Conservation (phyloP, 495 filamentous ascomycete genomes). For the Aspergillus asperescens region DNA sequence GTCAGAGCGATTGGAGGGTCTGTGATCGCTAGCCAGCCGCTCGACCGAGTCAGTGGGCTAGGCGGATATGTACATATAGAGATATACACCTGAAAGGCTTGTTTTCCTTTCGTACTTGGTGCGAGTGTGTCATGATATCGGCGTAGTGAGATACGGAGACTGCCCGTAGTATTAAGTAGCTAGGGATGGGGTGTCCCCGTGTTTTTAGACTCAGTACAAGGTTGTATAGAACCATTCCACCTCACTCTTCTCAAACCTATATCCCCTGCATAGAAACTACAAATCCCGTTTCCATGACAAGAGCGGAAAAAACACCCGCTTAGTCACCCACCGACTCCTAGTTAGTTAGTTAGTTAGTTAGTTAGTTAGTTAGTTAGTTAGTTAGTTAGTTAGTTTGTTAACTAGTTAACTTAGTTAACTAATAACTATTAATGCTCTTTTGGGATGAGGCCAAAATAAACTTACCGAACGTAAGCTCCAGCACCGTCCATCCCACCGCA, state of each 20-base stretch:
- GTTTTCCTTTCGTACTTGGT: constrained; percentile 16
- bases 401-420: no score
- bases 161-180: background rate
- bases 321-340: no score
- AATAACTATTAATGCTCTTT: no score
- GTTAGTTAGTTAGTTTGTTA: no score
- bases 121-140: background rate
- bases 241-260: no score
- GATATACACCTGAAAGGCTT: constrained; percentile 38
- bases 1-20: constrained; percentile 7
- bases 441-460: background rate
- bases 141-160: background rate
- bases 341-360: no score
- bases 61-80: constrained; percentile 42
- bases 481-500: background rate
- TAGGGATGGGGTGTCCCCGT: background rate
- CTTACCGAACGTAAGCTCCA: background rate
- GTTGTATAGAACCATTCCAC: no score
- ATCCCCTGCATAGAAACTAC: no score
- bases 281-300: no score
- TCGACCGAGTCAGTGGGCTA: background rate
- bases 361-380: no score
- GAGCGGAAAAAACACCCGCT: no score
- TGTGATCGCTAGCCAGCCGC: constrained; percentile 6
- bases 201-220: background rate